phyloP scores from a whole-genome alignment of 106 monocot genomes.

The Dendrobium chrysotoxum region DNA sequence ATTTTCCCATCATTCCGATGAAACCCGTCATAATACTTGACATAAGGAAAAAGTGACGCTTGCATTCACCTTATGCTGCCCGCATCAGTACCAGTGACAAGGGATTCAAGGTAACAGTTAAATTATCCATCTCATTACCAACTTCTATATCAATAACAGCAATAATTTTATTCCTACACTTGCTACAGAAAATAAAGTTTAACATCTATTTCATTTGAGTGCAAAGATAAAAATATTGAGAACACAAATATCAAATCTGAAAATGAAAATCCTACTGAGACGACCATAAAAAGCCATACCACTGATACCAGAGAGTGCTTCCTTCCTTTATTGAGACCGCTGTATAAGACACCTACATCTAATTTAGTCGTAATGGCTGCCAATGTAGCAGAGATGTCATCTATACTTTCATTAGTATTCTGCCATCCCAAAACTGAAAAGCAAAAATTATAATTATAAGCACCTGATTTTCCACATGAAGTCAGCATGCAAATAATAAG shows the following conservation, averaged over 20 bases:
- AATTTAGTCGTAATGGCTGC: constrained; percentile 66
- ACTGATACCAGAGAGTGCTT: constrained; percentile 79
- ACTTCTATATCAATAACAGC: neutral
- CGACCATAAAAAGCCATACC: constrained; percentile 44
- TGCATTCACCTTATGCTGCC: neutral
- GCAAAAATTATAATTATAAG: neutral
- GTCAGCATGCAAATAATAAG: neutral
- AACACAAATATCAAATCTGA: neutral
- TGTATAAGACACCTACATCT: constrained; percentile 69
- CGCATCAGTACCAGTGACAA: no score
- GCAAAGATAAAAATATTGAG: neutral
- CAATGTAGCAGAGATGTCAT: constrained; percentile 86
- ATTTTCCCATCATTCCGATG: neutral
- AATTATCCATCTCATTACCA: neutral
- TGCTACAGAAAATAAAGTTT: neutral
- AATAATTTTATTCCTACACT: neutral
- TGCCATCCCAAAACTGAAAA: constrained; percentile 95
- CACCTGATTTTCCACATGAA: neutral
- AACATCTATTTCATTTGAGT: neutral
- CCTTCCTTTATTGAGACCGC: constrained; percentile 52
- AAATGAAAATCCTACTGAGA: neutral
- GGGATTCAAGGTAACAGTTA: no score
- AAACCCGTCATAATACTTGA: neutral
- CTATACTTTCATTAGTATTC: constrained; percentile 65
- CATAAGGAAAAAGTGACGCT: neutral